Conservation (phyloP, 805 yeast genomes). For the Yamadazyma endophytica region DNA sequence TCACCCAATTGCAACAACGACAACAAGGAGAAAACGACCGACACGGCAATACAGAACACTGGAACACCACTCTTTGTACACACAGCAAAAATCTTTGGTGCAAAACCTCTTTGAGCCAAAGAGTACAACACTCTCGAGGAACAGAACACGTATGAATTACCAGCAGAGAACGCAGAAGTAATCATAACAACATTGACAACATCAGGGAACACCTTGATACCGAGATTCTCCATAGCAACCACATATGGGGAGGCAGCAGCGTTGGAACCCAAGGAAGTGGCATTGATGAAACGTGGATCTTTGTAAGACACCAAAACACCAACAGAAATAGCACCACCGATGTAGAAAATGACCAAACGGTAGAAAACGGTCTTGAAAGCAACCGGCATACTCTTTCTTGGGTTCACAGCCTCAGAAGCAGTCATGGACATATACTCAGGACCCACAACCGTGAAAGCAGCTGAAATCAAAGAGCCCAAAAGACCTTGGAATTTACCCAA, state of each 20-base stretch:
- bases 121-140: constrained; percentile 68
- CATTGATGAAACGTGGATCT: constrained; percentile 13
- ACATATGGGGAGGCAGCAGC: constrained; percentile 53
- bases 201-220: constrained; percentile 65
- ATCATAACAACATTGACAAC: constrained; percentile 76
- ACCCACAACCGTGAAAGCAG: constrained; percentile 40
- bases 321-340: constrained; percentile 15
- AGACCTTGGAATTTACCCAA: constrained; percentile 41
- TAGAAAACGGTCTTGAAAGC: constrained; percentile 55
- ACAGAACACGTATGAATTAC: constrained; percentile 74
- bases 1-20: constrained; percentile 24
- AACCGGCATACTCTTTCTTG: constrained; percentile 55
- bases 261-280: constrained; percentile 9
- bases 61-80: constrained; percentile 70
- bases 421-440: constrained; percentile 44
- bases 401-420: constrained; percentile 52
- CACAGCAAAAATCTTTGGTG: constrained; percentile 61
- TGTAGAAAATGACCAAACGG: constrained; percentile 31
- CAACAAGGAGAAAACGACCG: constrained; percentile 18
- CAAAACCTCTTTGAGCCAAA: constrained; percentile 65
- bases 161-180: constrained; percentile 77
- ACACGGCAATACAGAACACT: constrained; percentile 47
- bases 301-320: constrained; percentile 23
- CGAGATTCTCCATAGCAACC: constrained; percentile 67
- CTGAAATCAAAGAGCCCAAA: constrained; percentile 30